phyloP scores from a whole-genome alignment of 2,329 filamentous ascomycete genomes.

The Claviceps digitariae region DNA sequence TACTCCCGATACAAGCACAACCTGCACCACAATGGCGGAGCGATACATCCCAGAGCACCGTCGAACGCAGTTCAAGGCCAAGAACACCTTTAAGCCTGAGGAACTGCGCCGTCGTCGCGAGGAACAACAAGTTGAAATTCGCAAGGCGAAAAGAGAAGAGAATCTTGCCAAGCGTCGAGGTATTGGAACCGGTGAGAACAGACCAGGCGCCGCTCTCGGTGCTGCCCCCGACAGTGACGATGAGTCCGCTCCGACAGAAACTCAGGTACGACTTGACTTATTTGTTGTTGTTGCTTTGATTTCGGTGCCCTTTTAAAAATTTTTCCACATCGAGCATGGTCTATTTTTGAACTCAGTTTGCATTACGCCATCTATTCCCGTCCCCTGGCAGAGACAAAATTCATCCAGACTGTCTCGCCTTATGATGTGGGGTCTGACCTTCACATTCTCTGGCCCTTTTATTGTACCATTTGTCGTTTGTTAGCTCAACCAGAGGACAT shows the following conservation, averaged over 20 bases:
- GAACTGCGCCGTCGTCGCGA: constrained; percentile 96
- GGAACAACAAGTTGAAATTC: constrained; percentile 98
- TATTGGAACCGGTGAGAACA: constrained; percentile 68
- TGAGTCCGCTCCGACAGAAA: constrained; percentile 88
- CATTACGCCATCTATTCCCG: not conserved
- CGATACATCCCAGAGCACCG: constrained; percentile 99
- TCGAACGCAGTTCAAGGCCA: constrained; percentile 98
- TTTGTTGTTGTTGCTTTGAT: not conserved
- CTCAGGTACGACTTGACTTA: constrained; percentile 53
- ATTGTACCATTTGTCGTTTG: constrained; percentile 16
- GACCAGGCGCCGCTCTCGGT: constrained; percentile 69
- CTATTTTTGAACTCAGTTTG: not conserved
- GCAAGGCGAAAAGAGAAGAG: constrained; percentile 97
- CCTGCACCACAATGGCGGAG: constrained; percentile 65
- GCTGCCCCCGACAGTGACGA: constrained; percentile 94
- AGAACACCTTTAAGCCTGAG: constrained; percentile 97
- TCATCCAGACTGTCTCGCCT: constrained; percentile 6
- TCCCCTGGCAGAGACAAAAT: not conserved
- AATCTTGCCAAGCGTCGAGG: constrained; percentile 97
- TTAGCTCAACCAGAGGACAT: not conserved
- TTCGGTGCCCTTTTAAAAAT: not conserved
- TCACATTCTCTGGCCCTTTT: constrained; percentile 15
- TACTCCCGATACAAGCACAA: not conserved
- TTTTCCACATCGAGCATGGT: not conserved
- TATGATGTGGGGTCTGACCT: constrained; percentile 19